Evolutionary conservation across 2,329 filamentous ascomycete species (phyloP), one percentile per base, ranked within the genome.

Genomic region (Aaosphaeria pasadenensis): DNA sequence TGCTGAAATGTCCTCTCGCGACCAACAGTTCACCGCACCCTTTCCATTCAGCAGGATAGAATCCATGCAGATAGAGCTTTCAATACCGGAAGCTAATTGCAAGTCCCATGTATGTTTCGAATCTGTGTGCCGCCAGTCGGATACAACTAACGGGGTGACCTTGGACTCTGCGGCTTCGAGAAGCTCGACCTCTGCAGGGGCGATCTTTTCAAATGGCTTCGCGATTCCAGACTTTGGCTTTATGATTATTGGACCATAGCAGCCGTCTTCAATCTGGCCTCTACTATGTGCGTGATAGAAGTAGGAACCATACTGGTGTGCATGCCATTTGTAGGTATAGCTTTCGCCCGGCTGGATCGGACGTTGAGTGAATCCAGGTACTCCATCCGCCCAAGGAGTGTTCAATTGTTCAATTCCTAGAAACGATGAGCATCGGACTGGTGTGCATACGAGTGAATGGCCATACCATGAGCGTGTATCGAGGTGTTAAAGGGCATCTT

Each of bases 31-130:
- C 0, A 82, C 76, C 1, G 72, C 71, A 3, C 82, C 82, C 54
- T 83, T 81, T 28, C 84, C 84, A 49, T 87, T 86, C 44, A 86
- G 72, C 7, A 86, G 65, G 11, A 87, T 69, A 0, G 81, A 77
- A 57, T 85, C 83, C 52, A 81, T 80, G 67, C 84, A 86, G 9
- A 59, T 45, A 0, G 74, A 71, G 24, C 73, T 72, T 46, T 82
- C 78, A 6, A 81, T 65, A 4, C 73, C 72, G 1, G 77, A 68
- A 1, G 64, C 70, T 0, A 71, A 32, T 3, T 77, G 72, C 11
- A 78, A 70, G 4, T 77, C 69, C 67, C 66, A 73, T 35, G 72
- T 71, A 38, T 79, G 65, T 3, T 72, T 61, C 0, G 81, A 84
- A 0, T 77, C 79, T 7, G 79, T 68, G 49, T 81, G 77, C 9